Base-by-base conservation (phyloP, 148 eudicot genomes). In the Vaccinium macrocarpon region DNA sequence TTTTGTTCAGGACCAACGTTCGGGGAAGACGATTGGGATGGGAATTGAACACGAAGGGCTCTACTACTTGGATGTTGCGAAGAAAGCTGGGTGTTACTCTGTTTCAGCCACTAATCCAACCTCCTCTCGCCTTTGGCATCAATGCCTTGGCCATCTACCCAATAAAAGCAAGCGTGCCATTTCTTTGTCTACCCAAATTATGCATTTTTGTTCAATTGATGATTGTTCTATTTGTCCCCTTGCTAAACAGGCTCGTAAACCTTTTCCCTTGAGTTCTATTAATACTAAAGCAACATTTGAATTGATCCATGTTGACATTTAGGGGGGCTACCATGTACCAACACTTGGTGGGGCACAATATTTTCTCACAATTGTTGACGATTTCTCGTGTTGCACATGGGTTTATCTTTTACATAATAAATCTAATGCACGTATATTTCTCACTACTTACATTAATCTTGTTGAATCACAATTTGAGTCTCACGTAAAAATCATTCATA, bases 21-120 rank as follows among this genome's bases (percentile, higher is more conserved):
- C 13, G 74, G 56, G 74, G 55, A 81, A 81, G 75, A 62, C 7
- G 75, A 62, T 81, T 81, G 83, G 75, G 56, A 81, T 23, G 83
- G 74, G 75, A 81, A 81, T 19, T 46, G 56, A 81, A 64, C 3
- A n/a, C 11, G 83, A 18, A 6, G 74, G 75, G 12, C 74, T n/a
- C n/a, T n/a, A n/a, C n/a, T n/a, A n/a, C n/a, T n/a, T n/a, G n/a
- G n/a, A n/a, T n/a, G n/a, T n/a, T n/a, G n/a, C n/a, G n/a, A n/a
- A n/a, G n/a, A 56, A 55, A 25, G 18, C 11, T 11, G 15, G 42
- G 38, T 79, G 82, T 21, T 12, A 55, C 52, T 76, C 0, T 2
- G 50, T 32, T 19, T 11, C 19, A 32, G 23, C 23, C 61, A 1
- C 8, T 56, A 56, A 18, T 15, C n/a, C 61, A 46, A 19, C 80